phyloP scores from a whole-genome alignment of 768 basidiomycete genomes.

The Lyophyllum decastes region DNA sequence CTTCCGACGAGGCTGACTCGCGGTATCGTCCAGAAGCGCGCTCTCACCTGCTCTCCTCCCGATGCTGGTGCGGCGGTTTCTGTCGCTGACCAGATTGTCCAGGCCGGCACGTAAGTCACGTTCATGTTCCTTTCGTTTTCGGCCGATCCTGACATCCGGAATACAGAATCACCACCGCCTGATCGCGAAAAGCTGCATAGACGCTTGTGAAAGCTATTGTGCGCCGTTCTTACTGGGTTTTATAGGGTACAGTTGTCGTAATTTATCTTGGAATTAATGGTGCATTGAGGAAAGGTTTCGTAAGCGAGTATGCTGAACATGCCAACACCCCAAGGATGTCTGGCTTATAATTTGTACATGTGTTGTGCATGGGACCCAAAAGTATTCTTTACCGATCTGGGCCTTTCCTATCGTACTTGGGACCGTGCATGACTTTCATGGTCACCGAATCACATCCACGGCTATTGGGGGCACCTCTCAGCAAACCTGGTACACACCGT shows the following conservation, averaged over 20 bases:
- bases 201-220: not conserved
- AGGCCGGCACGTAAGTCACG: constrained; percentile 13
- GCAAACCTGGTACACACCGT: no score
- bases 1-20: constrained; percentile 1
- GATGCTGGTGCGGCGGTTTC: not conserved
- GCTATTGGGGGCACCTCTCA: no score
- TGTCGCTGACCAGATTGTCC: constrained; percentile 10
- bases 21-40: constrained; percentile 3
- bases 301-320: not conserved
- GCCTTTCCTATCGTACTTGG: no score
- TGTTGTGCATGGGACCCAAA: no score
- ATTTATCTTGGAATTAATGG: not conserved
- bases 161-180: constrained; percentile 1
- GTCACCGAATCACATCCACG: no score
- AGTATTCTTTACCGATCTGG: no score
- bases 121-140: not conserved
- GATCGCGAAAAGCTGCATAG: no score
- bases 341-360: no score
- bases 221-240: not conserved
- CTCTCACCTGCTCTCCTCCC: constrained; percentile 13
- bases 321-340: no score
- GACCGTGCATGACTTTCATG: no score
- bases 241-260: not conserved
- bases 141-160: not conserved
- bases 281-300: not conserved